Conservation (phyloP, 306 rosid genomes). For the Adenanthera pavonina region DNA sequence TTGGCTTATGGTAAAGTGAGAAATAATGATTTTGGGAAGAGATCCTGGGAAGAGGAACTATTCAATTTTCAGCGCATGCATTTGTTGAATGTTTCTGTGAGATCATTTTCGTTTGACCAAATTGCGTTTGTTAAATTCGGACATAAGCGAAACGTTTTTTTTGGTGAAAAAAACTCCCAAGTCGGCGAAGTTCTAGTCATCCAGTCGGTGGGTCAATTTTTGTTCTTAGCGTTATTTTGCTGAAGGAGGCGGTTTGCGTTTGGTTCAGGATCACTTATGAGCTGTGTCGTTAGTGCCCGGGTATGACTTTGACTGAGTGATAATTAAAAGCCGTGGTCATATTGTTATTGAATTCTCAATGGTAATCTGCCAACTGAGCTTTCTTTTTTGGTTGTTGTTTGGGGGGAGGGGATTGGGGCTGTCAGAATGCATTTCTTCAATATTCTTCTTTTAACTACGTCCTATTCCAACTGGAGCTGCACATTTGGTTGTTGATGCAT, state of each 20-base stretch:
- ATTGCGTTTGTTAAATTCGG: slow-evolving; percentile 33
- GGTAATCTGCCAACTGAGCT: slow-evolving; percentile 25
- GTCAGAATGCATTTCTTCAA: slow-evolving; percentile 13
- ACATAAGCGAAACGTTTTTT: slow-evolving; percentile 2
- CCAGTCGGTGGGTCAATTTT: slow-evolving; percentile 32
- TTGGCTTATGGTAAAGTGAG: slow-evolving; percentile 36
- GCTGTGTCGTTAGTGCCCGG: slow-evolving; percentile 25
- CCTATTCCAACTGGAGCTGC: slow-evolving; percentile 26
- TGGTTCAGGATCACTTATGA: slow-evolving; percentile 13
- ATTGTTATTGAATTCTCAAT: slow-evolving; percentile 31
- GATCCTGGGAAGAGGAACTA: slow-evolving; percentile 46
- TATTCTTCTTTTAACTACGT: slow-evolving; percentile 16
- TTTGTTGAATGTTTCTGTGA: slow-evolving; percentile 48
- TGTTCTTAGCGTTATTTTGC: slow-evolving; percentile 30
- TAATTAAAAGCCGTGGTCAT: slow-evolving; percentile 10
- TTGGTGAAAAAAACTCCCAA: not conserved
- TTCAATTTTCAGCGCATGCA: slow-evolving; percentile 65
- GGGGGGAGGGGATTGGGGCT: not conserved
- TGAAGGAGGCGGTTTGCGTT: slow-evolving; percentile 30
- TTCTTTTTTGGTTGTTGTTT: not conserved
- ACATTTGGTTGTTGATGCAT: slow-evolving; percentile 1
- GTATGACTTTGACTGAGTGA: slow-evolving; percentile 19
- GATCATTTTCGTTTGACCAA: slow-evolving; percentile 49
- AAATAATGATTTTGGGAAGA: slow-evolving; percentile 48
- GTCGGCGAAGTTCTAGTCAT: slow-evolving; percentile 26